Base-by-base conservation (phyloP, 441 rosid species). In the Gossypium schwendimanii region DNA sequence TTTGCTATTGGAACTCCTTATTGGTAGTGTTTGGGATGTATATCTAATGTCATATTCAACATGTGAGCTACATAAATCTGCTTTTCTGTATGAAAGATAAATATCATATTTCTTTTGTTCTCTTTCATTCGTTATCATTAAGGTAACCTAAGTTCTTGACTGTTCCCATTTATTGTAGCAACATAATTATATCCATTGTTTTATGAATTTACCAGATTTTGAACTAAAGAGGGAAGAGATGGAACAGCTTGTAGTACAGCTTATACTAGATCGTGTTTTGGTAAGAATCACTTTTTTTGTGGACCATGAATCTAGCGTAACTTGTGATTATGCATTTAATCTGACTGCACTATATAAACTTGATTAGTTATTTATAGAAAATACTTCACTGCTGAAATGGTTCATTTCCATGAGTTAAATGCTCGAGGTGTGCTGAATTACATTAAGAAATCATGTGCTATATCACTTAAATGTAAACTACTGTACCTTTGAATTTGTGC, bases 221-320 rank as follows among this genome's bases (percentile, higher is more conserved):
- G 84, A 79, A 73, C 84, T 91, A 18, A 92, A 84, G 80, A 89
- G 85, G 78, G 98, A 92, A 76, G 90, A 87, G 74, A 77, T 89
- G 73, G 98, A 95, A 75, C 88, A 89, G 74, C 92, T 92, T 31
- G 89, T 86, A 21, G 63, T 88, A 67, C 92, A 81, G 79, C 92
- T 95, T 76, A 82, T 92, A 66, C 72, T 88, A 55, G 94, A 87
- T 72, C 88, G 82, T 64, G 87, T 87, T 82, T 77, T 95, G 91
- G 99, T 95, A 88, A 84, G 86, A 76, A 77, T 50, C 33, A 1
- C 36, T 61, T 45, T 62, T 47, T 75, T 60, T 63, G 41, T 12
- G n/a, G 61, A 44, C 23, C 41, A 59, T 49, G 65, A 28, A 59
- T 63, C 59, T 50, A 10, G 58, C 47, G 31, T 12, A 23, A 12